phyloP scores from a whole-genome alignment of 1,139 yeast genomes.

The Yamadazyma atlantica region DNA sequence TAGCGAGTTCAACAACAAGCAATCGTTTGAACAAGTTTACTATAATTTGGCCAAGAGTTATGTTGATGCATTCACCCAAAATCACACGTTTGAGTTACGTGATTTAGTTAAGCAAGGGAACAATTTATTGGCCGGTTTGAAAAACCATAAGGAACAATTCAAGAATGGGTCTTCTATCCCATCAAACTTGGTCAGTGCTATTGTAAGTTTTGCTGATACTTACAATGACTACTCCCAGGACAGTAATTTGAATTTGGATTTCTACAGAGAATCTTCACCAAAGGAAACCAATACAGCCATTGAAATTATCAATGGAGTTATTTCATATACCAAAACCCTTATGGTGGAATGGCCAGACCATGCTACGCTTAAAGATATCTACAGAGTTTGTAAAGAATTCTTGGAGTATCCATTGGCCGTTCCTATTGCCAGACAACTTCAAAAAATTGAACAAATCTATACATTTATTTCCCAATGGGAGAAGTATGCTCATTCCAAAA shows the following conservation, averaged over 20 bases:
- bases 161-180: constrained; percentile 25
- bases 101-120: constrained; percentile 46
- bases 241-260: constrained; percentile 43
- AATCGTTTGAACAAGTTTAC: constrained; percentile 31
- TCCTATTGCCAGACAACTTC: constrained; percentile 76
- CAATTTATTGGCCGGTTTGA: constrained; percentile 25
- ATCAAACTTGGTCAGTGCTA: constrained; percentile 41
- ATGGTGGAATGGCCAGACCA: constrained; percentile 91
- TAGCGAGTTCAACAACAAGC: constrained; percentile 18
- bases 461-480: constrained; percentile 90
- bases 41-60: constrained; percentile 29
- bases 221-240: constrained; percentile 20
- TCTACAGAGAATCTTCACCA: constrained; percentile 67
- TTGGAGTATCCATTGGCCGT: constrained; percentile 59
- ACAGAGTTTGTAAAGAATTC: constrained; percentile 67
- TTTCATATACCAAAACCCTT: constrained; percentile 46
- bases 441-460: constrained; percentile 84
- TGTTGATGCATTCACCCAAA: constrained; percentile 25
- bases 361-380: constrained; percentile 74
- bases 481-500: constrained; percentile 81
- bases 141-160: constrained; percentile 20
- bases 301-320: constrained; percentile 47
- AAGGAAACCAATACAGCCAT: constrained; percentile 64
- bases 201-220: constrained; percentile 36
- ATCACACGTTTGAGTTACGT: constrained; percentile 17